Conservation (phyloP, 768 basidiomycete genomes). For the Tricholoma furcatifolium region DNA sequence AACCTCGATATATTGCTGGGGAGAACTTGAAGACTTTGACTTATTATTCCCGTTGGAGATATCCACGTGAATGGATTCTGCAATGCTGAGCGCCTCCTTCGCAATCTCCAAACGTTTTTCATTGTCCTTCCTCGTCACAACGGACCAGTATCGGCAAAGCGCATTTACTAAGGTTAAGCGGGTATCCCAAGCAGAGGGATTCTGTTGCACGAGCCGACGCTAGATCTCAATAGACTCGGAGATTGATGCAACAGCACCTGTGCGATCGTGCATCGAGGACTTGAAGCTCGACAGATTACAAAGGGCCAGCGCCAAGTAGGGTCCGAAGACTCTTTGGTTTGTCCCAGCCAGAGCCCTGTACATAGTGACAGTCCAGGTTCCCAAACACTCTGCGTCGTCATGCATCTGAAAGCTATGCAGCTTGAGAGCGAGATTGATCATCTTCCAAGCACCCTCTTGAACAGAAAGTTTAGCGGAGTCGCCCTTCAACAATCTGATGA, state of each 20-base stretch:
- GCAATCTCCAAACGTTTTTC: slow-evolving; percentile 7
- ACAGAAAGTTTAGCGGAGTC: slow-evolving; percentile 8
- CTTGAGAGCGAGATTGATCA: slow-evolving; percentile 13
- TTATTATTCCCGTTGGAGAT: slow-evolving; percentile 2
- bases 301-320: slow-evolving; percentile 12
- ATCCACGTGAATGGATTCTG: slow-evolving; percentile 5
- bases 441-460: slow-evolving; percentile 17
- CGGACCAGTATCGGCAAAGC: slow-evolving; percentile 6
- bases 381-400: slow-evolving; percentile 13
- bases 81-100: slow-evolving; percentile 7
- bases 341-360: slow-evolving; percentile 8
- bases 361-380: slow-evolving; percentile 14
- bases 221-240: slow-evolving; percentile 6
- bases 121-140: not conserved
- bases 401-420: slow-evolving; percentile 14
- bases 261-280: not conserved
- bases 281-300: slow-evolving; percentile 12
- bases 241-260: slow-evolving; percentile 1
- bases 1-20: not conserved
- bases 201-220: not conserved
- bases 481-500: slow-evolving; percentile 8
- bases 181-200: not conserved
- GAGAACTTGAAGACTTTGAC: not conserved
- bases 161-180: slow-evolving; percentile 7
- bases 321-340: slow-evolving; percentile 7